Evolutionary conservation across 768 basidiomycete species (phyloP).

Genomic region (Termitomyces sp.): DNA sequence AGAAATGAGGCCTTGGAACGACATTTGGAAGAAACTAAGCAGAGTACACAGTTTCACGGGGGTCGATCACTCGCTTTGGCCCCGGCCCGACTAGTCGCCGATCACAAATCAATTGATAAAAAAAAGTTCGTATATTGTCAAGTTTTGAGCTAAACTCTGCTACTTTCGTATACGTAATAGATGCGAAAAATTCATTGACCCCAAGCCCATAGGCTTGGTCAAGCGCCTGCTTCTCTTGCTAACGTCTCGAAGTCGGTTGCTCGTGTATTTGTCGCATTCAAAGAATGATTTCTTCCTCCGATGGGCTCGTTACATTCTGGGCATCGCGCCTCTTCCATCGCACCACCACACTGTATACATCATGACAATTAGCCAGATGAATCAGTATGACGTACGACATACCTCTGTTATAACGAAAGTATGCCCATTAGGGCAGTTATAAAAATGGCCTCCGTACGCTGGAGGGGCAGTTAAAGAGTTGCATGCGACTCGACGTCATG

Average conservation of each 20-base stretch:
- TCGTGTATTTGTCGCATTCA: constrained; percentile 37
- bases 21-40: constrained; percentile 36
- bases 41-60: not conserved
- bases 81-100: constrained; percentile 7
- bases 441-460: constrained; percentile 41
- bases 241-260: constrained; percentile 43
- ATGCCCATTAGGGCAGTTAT: constrained; percentile 55
- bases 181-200: not conserved
- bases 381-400: constrained; percentile 1
- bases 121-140: not conserved
- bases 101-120: not conserved
- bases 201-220: constrained; percentile 5
- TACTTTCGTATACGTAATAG: not conserved
- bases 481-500: not conserved
- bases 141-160: too few relatives aligned
- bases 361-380: not conserved
- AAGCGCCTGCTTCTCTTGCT: constrained; percentile 15
- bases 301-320: constrained; percentile 54
- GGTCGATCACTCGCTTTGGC: not conserved
- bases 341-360: constrained; percentile 48
- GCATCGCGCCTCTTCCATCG: constrained; percentile 39
- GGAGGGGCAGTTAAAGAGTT: not conserved
- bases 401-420: constrained; percentile 56
- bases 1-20: constrained; percentile 74
- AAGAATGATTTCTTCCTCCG: constrained; percentile 39